A percentile compares a stretch with the other conserved stretches of the same genome.
These are phyloP conservation scores for Sporobolomyces roseus DNA, from an alignment of 768 basidiomycete species.

Conservation along the genomic window DNA sequence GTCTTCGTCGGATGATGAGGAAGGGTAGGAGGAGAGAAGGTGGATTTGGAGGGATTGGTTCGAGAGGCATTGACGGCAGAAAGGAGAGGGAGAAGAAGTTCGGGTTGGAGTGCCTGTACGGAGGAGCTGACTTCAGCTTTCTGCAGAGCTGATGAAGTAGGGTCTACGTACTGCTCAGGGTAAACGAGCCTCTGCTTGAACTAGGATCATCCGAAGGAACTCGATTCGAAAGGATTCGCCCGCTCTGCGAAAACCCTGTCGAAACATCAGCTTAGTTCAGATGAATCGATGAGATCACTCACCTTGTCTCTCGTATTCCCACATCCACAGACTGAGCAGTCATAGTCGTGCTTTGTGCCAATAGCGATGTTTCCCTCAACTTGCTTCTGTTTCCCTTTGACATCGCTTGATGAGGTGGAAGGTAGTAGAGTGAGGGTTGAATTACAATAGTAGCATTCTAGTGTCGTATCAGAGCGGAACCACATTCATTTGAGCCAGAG, in stretches of 20 bases:
- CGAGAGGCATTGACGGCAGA: conserved; percentile 85
- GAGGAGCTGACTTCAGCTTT: not conserved
- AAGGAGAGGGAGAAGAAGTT: conserved; percentile 46
- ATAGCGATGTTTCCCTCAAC: conserved; percentile 10
- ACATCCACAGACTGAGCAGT: conserved; percentile 42
- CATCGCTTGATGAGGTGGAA: too few species aligned
- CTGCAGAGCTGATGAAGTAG: not conserved
- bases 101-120: not conserved
- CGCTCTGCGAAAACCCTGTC: conserved; percentile 49
- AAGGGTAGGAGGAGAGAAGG: conserved; percentile 73
- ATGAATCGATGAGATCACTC: not conserved
- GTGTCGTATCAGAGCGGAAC: not conserved
- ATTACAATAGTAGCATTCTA: conserved; percentile 43
- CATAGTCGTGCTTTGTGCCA: conserved; percentile 19
- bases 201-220: conserved; percentile 81
- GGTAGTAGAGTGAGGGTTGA: conserved; percentile 19
- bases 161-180: conserved; percentile 59
- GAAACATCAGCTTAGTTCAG: too few species aligned
- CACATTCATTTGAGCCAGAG: not conserved
- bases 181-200: conserved; percentile 66
- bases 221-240: conserved; percentile 77
- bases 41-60: conserved; percentile 85
- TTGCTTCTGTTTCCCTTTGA: conserved; percentile 14
- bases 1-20: conserved; percentile 48
- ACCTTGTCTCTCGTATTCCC: conserved; percentile 66